Conservation (phyloP, 208 protist genomes). For the Tritrichomonas foetus region DNA sequence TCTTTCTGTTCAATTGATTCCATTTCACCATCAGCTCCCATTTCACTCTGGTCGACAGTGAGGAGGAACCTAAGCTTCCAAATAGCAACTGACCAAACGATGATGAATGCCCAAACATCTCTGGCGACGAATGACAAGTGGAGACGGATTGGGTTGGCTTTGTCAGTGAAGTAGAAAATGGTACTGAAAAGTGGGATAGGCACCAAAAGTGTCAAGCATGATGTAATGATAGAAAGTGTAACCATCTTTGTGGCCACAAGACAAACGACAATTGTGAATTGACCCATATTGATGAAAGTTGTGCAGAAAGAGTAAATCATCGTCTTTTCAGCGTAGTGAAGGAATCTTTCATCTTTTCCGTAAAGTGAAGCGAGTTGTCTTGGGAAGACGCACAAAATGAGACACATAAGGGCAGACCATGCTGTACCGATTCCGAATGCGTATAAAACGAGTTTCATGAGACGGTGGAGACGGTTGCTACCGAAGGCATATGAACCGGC, state of each 20-base stretch:
- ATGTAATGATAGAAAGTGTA: background rate
- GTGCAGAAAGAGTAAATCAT: background rate
- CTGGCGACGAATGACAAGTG: no score
- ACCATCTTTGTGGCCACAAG: background rate
- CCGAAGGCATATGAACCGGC: conserved; percentile 29
- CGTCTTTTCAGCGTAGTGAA: background rate
- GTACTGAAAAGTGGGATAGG: background rate
- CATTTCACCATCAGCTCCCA: no score
- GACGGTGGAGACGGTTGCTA: background rate
- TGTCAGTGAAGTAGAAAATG: background rate
- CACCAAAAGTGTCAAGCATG: no score
- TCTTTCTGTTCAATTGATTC: no score
- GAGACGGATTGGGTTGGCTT: background rate
- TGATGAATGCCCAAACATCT: no score
- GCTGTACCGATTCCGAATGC: no score
- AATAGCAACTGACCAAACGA: no score
- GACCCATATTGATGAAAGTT: background rate
- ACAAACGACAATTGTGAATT: background rate
- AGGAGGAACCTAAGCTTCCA: no score
- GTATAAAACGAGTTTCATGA: background rate
- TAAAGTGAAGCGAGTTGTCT: background rate
- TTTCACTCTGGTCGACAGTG: no score
- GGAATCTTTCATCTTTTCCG: background rate
- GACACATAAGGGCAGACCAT: no score
- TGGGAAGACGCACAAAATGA: background rate